Evolutionary conservation across 805 yeast species (phyloP).

Genomic region (Ogataea methanolica): DNA sequence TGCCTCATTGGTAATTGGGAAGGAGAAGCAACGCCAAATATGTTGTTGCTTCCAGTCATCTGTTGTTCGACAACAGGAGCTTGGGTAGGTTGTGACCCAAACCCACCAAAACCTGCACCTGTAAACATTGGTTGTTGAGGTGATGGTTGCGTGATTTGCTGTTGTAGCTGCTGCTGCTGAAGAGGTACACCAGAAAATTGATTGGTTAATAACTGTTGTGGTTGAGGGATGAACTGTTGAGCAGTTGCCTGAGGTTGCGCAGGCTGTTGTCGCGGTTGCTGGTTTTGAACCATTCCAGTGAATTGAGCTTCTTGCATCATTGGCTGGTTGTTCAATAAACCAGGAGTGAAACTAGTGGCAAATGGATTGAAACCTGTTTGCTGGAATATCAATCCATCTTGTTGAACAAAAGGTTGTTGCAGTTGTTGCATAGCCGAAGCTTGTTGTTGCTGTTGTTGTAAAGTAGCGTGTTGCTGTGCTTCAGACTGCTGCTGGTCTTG

Average conservation of each 20-base stretch:
- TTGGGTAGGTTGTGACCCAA: conserved; percentile 19
- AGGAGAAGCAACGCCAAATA: conserved; percentile 7
- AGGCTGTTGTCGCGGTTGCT: neutral
- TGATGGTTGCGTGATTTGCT: conserved; percentile 3
- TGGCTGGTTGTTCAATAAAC: conserved; percentile 4
- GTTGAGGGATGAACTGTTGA: conserved; percentile 7
- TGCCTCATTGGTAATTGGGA: conserved; percentile 20
- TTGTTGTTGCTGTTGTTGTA: conserved; percentile 2
- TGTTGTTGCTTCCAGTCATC: conserved; percentile 17
- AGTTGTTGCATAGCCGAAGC: conserved; percentile 10
- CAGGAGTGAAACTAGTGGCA: conserved; percentile 2
- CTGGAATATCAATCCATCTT: conserved; percentile 20
- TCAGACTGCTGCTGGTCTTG: conserved; percentile 2
- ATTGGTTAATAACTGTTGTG: conserved; percentile 12
- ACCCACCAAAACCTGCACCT: conserved; percentile 60
- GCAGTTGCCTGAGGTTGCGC: conserved; percentile 2
- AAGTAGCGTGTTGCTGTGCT: neutral
- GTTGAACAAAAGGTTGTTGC: conserved; percentile 4
- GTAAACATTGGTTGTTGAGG: conserved; percentile 24
- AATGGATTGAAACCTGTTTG: conserved; percentile 27
- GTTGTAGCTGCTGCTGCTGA: conserved; percentile 9
- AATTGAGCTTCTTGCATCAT: conserved; percentile 3
- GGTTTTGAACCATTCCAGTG: conserved; percentile 1
- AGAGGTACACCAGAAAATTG: conserved; percentile 8
- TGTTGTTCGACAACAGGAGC: conserved; percentile 11